These are phyloP conservation scores for Candida sakaeoensis DNA, from an alignment of 805 yeast genomes.

Conservation along the genomic window DNA sequence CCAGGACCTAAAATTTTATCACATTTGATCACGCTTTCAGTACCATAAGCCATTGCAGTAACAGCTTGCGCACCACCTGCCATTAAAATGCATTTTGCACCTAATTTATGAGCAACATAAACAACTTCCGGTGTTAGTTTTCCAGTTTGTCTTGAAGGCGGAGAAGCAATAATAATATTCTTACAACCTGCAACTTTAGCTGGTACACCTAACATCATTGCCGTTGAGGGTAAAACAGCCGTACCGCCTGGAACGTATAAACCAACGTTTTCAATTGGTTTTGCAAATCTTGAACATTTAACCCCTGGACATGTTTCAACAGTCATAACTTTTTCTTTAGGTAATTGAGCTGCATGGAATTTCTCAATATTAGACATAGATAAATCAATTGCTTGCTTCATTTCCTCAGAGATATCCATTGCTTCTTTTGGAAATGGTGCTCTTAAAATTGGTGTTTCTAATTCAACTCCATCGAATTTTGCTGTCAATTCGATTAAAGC, in stretches of 20 bases:
- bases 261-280: constrained; percentile 93
- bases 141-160: constrained; percentile 87
- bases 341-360: constrained; percentile 92
- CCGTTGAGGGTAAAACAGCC: constrained; percentile 96
- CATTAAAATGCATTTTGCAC: constrained; percentile 82
- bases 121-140: constrained; percentile 94
- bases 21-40: constrained; percentile 85
- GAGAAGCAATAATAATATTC: constrained; percentile 89
- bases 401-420: constrained; percentile 68
- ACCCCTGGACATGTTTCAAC: constrained; percentile 97
- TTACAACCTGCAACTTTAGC: constrained; percentile 97
- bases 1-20: constrained; percentile 99
- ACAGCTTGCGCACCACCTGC: constrained; percentile 99
- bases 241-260: constrained; percentile 98
- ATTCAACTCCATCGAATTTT: constrained; percentile 82
- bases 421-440: constrained; percentile 85
- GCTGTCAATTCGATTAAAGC: constrained; percentile 88
- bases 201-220: constrained; percentile 97
- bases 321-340: constrained; percentile 58
- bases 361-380: constrained; percentile 84
- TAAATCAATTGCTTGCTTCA: constrained; percentile 82
- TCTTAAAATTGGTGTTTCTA: constrained; percentile 65
- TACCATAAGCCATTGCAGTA: constrained; percentile 98
- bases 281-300: constrained; percentile 86
- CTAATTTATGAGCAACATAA: constrained; percentile 93